Base-by-base conservation (phyloP, 176 grass and related monocot genomes). In the Rhynchospora tenuis region DNA sequence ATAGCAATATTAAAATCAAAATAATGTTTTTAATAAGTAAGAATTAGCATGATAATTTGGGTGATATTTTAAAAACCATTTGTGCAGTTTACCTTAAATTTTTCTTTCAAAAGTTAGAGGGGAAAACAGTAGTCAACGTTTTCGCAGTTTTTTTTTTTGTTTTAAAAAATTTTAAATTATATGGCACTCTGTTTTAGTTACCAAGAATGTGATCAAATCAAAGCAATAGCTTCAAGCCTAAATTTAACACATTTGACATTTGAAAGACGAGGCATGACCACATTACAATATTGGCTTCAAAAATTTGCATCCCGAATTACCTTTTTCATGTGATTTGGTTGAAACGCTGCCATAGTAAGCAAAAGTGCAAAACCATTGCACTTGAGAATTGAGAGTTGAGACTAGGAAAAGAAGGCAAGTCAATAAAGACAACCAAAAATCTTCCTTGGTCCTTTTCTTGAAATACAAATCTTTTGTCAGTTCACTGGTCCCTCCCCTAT, bases 341-440 rank as follows among this genome's bases (percentile, higher is more conserved):
- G 12, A 43, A 68, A 68, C 20, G 5, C 2, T 9, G 33, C 66
- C 66, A 38, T 45, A n/a, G n/a, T n/a, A n/a, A n/a, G n/a, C n/a
- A n/a, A n/a, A n/a, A n/a, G n/a, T n/a, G n/a, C n/a, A n/a, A n/a
- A 45, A 8, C 14, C 24, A 45, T 44, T 45, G 33, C 66, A 73
- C 45, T 73, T 50, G 58, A 5, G 6, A 23, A 2, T 50, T 50
- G 45, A 73, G 19, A 50, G 44, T 74, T 14, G 46, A 38, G 33
- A 38, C 33, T 38, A 38, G 22, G 0, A 70, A 47, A 75, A 54
- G 23, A 75, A 17, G 47, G 23, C 47, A 54, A 75, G 23, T 75
- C 72, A 75, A 54, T 55, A 51, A 74, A 75, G 47, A 73, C 72
- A 75, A 75, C 47, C 11, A 75, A 75, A 48, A 75, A 75, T 55